Conservation (phyloP, 2,329 filamentous ascomycete genomes). For the Fusarium sp. region DNA sequence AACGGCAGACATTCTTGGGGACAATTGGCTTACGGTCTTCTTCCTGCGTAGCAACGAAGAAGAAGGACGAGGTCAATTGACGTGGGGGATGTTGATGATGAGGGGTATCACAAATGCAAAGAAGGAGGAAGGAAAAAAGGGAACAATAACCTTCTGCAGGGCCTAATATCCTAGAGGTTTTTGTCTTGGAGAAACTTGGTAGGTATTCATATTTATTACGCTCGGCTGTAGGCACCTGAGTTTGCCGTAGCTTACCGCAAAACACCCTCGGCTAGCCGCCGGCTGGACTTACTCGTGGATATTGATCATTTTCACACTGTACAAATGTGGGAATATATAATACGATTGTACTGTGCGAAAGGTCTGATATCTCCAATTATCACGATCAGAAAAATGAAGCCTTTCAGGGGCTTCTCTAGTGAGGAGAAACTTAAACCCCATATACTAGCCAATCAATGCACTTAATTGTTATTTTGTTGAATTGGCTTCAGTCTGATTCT, state of each 20-base stretch:
- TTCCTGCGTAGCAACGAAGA: conserved; percentile 15
- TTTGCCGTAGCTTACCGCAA: conserved; percentile 41
- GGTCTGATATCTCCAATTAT: not conserved
- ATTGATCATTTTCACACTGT: conserved; percentile 8
- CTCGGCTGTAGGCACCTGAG: conserved; percentile 37
- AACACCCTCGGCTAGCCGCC: conserved; percentile 42
- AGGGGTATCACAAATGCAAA: conserved; percentile 30
- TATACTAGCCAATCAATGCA: conserved; percentile 13
- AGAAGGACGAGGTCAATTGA: conserved; percentile 26
- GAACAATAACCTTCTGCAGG: conserved; percentile 20
- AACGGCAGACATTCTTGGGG: conserved; percentile 60
- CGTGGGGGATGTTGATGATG: not conserved
- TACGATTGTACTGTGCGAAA: not conserved
- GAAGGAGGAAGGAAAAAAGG: not conserved
- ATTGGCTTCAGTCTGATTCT: not conserved
- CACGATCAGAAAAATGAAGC: not conserved
- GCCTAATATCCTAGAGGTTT: conserved; percentile 13
- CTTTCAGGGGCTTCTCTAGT: conserved; percentile 2
- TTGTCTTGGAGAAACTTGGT: conserved; percentile 25
- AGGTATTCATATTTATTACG: conserved; percentile 37
- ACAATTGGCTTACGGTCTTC: conserved; percentile 6
- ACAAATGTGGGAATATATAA: fast-evolving
- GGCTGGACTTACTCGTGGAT: conserved; percentile 5
- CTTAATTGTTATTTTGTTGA: not conserved
- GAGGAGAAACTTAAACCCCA: conserved; percentile 1